phyloP scores from a whole-genome alignment of 305 asterid species.

The Coffea humblotiana region DNA sequence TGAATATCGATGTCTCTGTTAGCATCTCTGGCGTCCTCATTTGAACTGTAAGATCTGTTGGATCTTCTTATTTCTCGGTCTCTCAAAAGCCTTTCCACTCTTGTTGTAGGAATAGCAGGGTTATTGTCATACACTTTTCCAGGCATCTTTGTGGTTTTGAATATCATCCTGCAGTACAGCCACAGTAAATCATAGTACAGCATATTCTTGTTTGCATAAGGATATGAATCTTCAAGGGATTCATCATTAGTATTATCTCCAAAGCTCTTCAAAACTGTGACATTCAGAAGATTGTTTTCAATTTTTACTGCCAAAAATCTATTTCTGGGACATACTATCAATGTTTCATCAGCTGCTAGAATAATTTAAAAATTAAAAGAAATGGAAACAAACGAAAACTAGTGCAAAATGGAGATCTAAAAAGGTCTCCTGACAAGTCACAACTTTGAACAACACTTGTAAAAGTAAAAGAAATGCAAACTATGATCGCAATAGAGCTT shows the following conservation, averaged over 20 bases:
- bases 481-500: neutral
- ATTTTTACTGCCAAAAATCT: neutral
- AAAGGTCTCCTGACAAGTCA: neutral
- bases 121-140: slow-evolving; percentile 68
- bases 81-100: slow-evolving; percentile 69
- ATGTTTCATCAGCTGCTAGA: neutral
- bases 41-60: slow-evolving; percentile 43
- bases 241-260: neutral
- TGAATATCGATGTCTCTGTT: slow-evolving; percentile 44
- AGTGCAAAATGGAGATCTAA: too few relatives aligned
- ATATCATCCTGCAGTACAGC: slow-evolving; percentile 20
- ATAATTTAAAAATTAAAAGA: neutral
- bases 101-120: slow-evolving; percentile 41
- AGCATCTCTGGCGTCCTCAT: slow-evolving; percentile 50
- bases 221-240: neutral
- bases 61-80: slow-evolving; percentile 65
- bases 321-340: neutral
- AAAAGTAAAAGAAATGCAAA: neutral
- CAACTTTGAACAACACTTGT: neutral
- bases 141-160: slow-evolving; percentile 48
- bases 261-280: too few relatives aligned
- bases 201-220: neutral
- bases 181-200: neutral
- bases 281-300: neutral
- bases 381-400: neutral